Conservation (phyloP, 768 basidiomycete species). For the Boletellus emodensis region DNA sequence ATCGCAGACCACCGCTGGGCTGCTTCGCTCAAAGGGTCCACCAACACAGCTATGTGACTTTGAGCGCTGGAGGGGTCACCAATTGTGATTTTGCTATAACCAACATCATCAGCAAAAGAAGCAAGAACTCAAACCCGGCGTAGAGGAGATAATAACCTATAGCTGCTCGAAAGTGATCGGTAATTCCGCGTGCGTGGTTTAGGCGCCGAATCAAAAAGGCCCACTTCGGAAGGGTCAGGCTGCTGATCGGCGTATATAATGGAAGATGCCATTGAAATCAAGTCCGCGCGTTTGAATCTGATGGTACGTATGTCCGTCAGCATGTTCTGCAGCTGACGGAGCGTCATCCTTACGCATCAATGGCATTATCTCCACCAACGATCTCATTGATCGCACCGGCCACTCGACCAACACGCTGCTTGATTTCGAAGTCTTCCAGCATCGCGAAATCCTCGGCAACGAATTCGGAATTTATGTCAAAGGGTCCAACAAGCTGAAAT, state of each 20-base stretch:
- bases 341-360: slow-evolving; percentile 40
- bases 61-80: slow-evolving; percentile 68
- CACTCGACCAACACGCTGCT: slow-evolving; percentile 66
- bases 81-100: slow-evolving; percentile 56
- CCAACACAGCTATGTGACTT: slow-evolving; percentile 63
- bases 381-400: slow-evolving; percentile 59
- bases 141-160: slow-evolving; percentile 55
- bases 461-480: slow-evolving; percentile 53
- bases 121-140: neutral
- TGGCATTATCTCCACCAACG: slow-evolving; percentile 33
- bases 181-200: slow-evolving; percentile 61
- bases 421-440: slow-evolving; percentile 70
- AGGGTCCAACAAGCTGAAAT: slow-evolving; percentile 71
- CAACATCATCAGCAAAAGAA: neutral
- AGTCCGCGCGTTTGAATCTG: slow-evolving; percentile 54
- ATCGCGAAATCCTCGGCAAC: slow-evolving; percentile 64
- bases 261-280: slow-evolving; percentile 66
- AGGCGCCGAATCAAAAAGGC: slow-evolving; percentile 64
- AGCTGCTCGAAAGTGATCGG: slow-evolving; percentile 50
- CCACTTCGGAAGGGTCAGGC: slow-evolving; percentile 68
- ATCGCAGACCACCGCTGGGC: slow-evolving; percentile 86
- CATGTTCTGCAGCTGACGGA: neutral
- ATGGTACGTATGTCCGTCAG: neutral
- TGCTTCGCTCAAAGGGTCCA: slow-evolving; percentile 82
- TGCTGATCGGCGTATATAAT: slow-evolving; percentile 67